Conservation (phyloP, 2,329 filamentous ascomycete genomes). For the Clonostachys rhizophaga region DNA sequence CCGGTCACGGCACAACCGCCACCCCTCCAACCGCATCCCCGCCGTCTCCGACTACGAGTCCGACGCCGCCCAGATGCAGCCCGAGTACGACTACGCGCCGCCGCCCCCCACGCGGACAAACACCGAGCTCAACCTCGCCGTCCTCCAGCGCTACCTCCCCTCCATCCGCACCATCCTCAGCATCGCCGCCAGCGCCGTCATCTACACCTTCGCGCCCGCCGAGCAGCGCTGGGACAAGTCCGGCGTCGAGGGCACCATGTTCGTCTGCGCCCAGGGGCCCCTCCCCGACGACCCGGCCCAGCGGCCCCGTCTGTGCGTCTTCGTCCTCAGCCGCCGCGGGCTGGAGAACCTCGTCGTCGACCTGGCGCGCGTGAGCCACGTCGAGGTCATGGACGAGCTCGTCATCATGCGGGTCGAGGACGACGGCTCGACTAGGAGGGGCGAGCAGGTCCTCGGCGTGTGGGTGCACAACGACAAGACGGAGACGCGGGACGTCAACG, state of each 20-base stretch:
- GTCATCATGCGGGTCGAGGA: slow-evolving; percentile 40
- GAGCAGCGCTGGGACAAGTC: slow-evolving; percentile 77
- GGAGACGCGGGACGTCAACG: slow-evolving; percentile 34
- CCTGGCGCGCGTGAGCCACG: slow-evolving; percentile 54
- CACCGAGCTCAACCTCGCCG: slow-evolving; percentile 81
- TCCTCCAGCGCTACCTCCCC: slow-evolving; percentile 77
- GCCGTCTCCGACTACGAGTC: slow-evolving; percentile 61
- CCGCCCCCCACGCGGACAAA: slow-evolving; percentile 62
- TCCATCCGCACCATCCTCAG: slow-evolving; percentile 69
- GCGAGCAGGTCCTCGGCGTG: slow-evolving; percentile 40
- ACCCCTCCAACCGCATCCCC: slow-evolving; percentile 31
- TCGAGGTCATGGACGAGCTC: slow-evolving; percentile 57
- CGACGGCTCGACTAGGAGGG: slow-evolving; percentile 10
- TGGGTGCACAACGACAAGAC: slow-evolving; percentile 49
- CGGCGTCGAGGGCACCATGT: slow-evolving; percentile 81
- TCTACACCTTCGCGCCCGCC: slow-evolving; percentile 72
- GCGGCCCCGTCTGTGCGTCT: slow-evolving; percentile 49
- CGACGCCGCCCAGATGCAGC: slow-evolving; percentile 44
- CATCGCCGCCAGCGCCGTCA: slow-evolving; percentile 78
- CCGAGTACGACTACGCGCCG: slow-evolving; percentile 19
- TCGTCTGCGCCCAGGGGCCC: slow-evolving; percentile 67
- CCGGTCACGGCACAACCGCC: slow-evolving; percentile 31
- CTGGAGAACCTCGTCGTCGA: slow-evolving; percentile 67
- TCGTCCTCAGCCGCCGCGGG: slow-evolving; percentile 69
- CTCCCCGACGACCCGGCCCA: slow-evolving; percentile 24